Evolutionary conservation across 1,139 yeast genomes (phyloP), one percentile per base, ranked within the genome.

Genomic region (Protomyces lactucae-debilis): DNA sequence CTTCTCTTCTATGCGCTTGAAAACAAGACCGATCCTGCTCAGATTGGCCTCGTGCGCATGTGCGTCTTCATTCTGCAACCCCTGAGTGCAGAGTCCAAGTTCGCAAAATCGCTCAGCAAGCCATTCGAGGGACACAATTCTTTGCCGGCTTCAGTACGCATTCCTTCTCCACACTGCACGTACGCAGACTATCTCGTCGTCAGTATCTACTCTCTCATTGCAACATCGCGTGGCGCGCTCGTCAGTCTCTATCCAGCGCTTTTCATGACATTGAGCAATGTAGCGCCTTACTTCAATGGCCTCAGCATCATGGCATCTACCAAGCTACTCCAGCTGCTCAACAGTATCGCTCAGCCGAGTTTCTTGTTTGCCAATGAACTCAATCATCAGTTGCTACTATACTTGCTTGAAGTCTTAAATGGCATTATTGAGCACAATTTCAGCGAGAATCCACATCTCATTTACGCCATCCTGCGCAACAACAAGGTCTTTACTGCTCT

Each of bases 1-100:
- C 74, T 88, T 51, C 72, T 85, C 12, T 87, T 82, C 72, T 83
- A 87, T 72, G 77, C 88, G 60, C 77, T 79, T 61, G 82, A 80
- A 39, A 85, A 79, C 70, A 78, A 80, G 63, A 72, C 74, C 35
- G 75, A 76, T 28, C 76, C 76, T 3, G 73, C 76, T 25, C 77
- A 81, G 68, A 75, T 77, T 51, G 83, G 81, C 61, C 75, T 85
- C 59, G 83, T 86, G 0, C 79, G 91, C 65, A 73, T 87, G 1
- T 78, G 86, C 37, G 78, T 86, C 14, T 86, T 84, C 70, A 80
- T 88, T 64, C 73, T 87, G 28, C 77, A 88, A 3, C 83, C 83
- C 68, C 73, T 90, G 56, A 80, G 90, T 0, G 79, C 87, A 1
- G 86, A 85, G 56, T 67, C 69, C 14, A 68, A 68, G 14, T 74